These are phyloP conservation scores for Lachancea cidri DNA, from an alignment of 805 yeast species.

Conservation along the genomic window DNA sequence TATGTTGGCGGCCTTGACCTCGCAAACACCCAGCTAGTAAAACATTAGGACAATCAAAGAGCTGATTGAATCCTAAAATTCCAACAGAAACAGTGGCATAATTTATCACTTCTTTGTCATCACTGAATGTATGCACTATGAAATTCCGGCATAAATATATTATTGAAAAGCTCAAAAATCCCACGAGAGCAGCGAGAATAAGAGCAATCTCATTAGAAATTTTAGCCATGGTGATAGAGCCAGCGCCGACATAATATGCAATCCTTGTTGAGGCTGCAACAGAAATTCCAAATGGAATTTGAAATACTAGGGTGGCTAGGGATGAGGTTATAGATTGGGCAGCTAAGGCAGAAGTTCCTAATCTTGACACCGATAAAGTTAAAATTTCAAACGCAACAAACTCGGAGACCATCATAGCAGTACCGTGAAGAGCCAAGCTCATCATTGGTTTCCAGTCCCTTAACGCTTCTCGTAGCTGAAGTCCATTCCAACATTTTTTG, in stretches of 20 bases:
- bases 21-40: conserved; percentile 71
- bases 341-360: conserved; percentile 62
- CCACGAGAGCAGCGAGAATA: conserved; percentile 36
- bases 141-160: conserved; percentile 39
- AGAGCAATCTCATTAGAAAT: conserved; percentile 42
- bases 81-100: conserved; percentile 51
- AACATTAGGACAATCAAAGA: conserved; percentile 64
- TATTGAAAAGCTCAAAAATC: conserved; percentile 41
- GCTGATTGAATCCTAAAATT: conserved; percentile 62
- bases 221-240: conserved; percentile 39
- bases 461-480: conserved; percentile 39
- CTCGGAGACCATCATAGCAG: conserved; percentile 72
- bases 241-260: conserved; percentile 73
- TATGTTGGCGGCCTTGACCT: conserved; percentile 59
- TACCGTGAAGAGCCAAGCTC: conserved; percentile 63
- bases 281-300: conserved; percentile 70
- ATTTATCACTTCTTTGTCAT: conserved; percentile 51
- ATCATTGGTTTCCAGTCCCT: conserved; percentile 62
- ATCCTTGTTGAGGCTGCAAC: conserved; percentile 73
- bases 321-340: conserved; percentile 72
- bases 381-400: conserved; percentile 74
- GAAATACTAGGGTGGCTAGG: conserved; percentile 62
- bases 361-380: conserved; percentile 61
- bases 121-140: conserved; percentile 52
- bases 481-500: conserved; percentile 55